Conservation (phyloP, 495 filamentous ascomycete species). For the Aspergillus ellipticus region DNA sequence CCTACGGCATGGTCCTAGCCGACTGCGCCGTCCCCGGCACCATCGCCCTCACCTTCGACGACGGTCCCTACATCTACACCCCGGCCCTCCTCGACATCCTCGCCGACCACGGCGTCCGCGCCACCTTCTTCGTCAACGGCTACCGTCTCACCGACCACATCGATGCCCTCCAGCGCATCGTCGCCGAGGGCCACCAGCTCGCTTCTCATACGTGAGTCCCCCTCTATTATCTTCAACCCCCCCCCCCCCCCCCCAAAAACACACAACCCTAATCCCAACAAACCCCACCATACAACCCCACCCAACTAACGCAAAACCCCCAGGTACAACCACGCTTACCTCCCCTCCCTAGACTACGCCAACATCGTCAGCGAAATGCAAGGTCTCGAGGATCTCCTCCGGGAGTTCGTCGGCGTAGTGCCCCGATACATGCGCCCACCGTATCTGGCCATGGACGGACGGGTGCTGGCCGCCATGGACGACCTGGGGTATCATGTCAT, state of each 20-base stretch:
- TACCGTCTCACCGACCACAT: conserved; percentile 36
- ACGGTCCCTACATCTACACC: conserved; percentile 69
- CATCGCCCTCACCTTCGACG: conserved; percentile 72
- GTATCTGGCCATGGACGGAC: conserved; percentile 32
- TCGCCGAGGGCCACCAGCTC: conserved; percentile 66
- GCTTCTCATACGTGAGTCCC: conserved; percentile 65
- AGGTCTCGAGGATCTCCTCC: conserved; percentile 66
- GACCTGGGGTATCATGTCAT: conserved; percentile 45
- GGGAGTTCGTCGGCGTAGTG: conserved; percentile 65
- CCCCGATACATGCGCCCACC: conserved; percentile 67
- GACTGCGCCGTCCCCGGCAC: conserved; percentile 55
- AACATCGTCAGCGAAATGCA: conserved; percentile 62
- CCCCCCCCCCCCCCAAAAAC: neutral
- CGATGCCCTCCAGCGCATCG: conserved; percentile 58
- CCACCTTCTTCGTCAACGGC: conserved; percentile 77
- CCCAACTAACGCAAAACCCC: neutral
- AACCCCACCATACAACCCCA: neutral
- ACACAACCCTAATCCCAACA: neutral
- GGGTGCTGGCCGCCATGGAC: conserved; percentile 29
- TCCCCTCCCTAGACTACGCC: conserved; percentile 48
- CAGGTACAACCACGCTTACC: conserved; percentile 58
- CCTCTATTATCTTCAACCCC: neutral
- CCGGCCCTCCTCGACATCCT: conserved; percentile 60
- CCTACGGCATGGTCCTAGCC: conserved; percentile 54
- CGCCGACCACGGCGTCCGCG: conserved; percentile 54